Conservation (phyloP, 2,329 filamentous ascomycete genomes). For the Bertia moriformis region DNA sequence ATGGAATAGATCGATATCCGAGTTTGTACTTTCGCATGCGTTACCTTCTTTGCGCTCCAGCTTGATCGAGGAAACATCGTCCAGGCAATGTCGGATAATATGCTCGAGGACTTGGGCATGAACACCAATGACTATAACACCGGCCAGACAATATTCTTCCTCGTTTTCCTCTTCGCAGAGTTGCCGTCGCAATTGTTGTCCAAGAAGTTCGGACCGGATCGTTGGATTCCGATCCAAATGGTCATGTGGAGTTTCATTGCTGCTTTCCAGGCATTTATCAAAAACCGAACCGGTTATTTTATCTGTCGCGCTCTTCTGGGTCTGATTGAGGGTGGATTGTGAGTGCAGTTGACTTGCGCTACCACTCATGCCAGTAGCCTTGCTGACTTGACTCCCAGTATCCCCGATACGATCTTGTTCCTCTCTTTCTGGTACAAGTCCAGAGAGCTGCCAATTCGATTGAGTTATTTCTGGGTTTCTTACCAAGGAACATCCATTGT, state of each 20-base stretch:
- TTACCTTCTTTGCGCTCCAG: slow-evolving; percentile 23
- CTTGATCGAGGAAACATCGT: slow-evolving; percentile 23
- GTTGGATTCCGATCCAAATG: slow-evolving; percentile 31
- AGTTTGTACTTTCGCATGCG: slow-evolving; percentile 23
- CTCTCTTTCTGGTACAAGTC: slow-evolving; percentile 66
- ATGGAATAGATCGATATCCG: slow-evolving; percentile 24
- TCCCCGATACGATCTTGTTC: slow-evolving; percentile 51
- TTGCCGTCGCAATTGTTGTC: slow-evolving; percentile 35
- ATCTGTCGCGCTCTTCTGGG: slow-evolving; percentile 21
- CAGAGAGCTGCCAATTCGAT: slow-evolving; percentile 49
- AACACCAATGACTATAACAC: slow-evolving; percentile 27
- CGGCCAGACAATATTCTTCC: slow-evolving; percentile 31
- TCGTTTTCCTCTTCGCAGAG: slow-evolving; percentile 33
- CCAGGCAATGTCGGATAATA: slow-evolving; percentile 3
- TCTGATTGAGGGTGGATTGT: slow-evolving; percentile 18
- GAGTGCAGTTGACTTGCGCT: background rate
- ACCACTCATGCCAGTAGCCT: background rate
- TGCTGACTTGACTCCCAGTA: slow-evolving; percentile 38
- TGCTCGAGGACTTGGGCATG: slow-evolving; percentile 9
- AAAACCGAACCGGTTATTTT: slow-evolving; percentile 23
- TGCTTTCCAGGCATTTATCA: slow-evolving; percentile 30
- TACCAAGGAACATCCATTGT: slow-evolving; percentile 40
- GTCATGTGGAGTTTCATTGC: slow-evolving; percentile 31
- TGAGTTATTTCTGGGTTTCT: slow-evolving; percentile 60
- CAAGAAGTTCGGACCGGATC: slow-evolving; percentile 32